Base-by-base conservation (phyloP, 345 rosid species). In the Salix arbutifolia region DNA sequence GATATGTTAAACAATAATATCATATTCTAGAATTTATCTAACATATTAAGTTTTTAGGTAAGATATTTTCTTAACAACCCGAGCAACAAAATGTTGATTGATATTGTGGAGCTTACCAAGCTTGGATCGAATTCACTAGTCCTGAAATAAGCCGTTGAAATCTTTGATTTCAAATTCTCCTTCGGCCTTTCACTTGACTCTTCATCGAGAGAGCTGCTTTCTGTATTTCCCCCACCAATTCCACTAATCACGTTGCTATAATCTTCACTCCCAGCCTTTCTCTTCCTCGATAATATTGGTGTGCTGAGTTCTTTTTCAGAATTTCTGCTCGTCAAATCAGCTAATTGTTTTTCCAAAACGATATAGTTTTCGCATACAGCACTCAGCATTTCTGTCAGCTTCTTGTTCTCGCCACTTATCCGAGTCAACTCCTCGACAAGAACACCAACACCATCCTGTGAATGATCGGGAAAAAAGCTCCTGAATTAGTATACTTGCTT, bases 151-250 rank as follows among this genome's bases (percentile, higher is more conserved):
- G 78, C 81, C 30, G 86, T 88, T 4, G 91, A 88, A 78, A 82
- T 75, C 62, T 77, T 84, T 4, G 88, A 14, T 79, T 87, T 90
- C 71, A 62, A 26, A 71, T 78, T 84, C 74, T 85, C 91, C 38
- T 77, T 82, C 12, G 83, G 87, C 80, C 79, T 87, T 80, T 88
- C 88, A 48, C 68, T 80, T 1, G 90, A 46, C 21, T 89, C 91
- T 56, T 90, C 92, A 67, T 87, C 94, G 40, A 87, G 89, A 33
- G 86, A 90, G 72, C 90, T 86, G 76, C 86, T 83, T 67, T 88
- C 91, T 5, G 75, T 17, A 1, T 80, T 71, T 33, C 77, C 79
- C 30, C 76, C 83, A 58, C 70, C 44, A 67, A 80, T 56, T 8
- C 42, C 33, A 46, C 83, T 80, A 71, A 81, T 78, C 62, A 82